These are phyloP conservation scores for Pichia thaimueangensis DNA, from an alignment of 805 yeast species.

Conservation along the genomic window DNA sequence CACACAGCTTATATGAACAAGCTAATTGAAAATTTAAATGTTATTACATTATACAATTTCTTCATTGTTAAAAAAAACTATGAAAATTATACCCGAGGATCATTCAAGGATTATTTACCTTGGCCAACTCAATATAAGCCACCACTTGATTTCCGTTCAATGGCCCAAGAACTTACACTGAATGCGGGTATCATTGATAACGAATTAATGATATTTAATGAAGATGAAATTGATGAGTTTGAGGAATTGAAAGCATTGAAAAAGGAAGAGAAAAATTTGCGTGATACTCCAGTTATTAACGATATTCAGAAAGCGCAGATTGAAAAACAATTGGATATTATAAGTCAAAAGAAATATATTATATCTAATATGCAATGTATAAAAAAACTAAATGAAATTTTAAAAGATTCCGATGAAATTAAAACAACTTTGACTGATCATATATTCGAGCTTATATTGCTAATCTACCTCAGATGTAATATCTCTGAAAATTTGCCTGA, in stretches of 20 bases:
- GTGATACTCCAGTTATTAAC: slow-evolving; percentile 25
- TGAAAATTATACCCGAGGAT: slow-evolving; percentile 50
- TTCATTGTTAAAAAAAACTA: slow-evolving; percentile 54
- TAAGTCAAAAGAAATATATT: slow-evolving; percentile 24
- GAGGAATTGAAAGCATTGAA: slow-evolving; percentile 21
- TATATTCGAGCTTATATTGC: slow-evolving; percentile 34
- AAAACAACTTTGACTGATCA: slow-evolving; percentile 5
- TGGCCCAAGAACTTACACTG: slow-evolving; percentile 28
- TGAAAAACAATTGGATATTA: slow-evolving; percentile 18
- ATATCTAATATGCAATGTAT: slow-evolving; percentile 28
- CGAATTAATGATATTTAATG: too few species aligned
- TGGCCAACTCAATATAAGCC: slow-evolving; percentile 73
- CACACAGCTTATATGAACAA: slow-evolving; percentile 2
- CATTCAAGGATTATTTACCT: slow-evolving; percentile 48
- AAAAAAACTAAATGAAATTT: slow-evolving; percentile 16
- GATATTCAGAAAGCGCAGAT: slow-evolving; percentile 24
- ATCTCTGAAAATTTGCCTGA: slow-evolving; percentile 33
- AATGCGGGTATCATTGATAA: slow-evolving; percentile 30
- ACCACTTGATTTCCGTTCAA: slow-evolving; percentile 40
- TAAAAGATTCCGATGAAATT: slow-evolving; percentile 8
- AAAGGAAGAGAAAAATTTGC: slow-evolving; percentile 21
- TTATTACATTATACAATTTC: slow-evolving; percentile 39
- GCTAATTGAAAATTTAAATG: background rate
- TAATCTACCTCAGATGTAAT: slow-evolving; percentile 31
- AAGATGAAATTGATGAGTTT: slow-evolving; percentile 19